A percentile compares a stretch with the other conserved stretches of the same genome.
phyloP scores from a whole-genome alignment of 768 basidiomycete species.

The Trametes maxima region DNA sequence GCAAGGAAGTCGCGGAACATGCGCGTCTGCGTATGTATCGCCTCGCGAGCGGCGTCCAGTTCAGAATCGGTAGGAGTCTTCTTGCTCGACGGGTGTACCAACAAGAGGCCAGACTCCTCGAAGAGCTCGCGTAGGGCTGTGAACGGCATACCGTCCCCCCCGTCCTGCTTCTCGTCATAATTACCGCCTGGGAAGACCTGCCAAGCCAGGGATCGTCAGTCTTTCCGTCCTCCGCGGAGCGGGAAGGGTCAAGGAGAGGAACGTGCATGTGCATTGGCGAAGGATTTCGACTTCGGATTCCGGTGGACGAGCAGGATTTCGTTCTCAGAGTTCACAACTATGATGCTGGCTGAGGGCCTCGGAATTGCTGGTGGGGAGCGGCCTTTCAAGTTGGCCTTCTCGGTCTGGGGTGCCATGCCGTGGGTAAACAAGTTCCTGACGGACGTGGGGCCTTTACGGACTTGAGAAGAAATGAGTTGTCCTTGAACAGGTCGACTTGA shows the following conservation, averaged over 20 bases:
- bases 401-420: not conserved
- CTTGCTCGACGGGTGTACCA: slow-evolving; percentile 46
- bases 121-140: slow-evolving; percentile 80
- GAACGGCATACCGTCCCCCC: slow-evolving; percentile 44
- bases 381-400: not conserved
- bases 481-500: not conserved
- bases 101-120: slow-evolving; percentile 70
- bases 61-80: slow-evolving; percentile 38
- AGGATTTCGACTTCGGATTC: slow-evolving; percentile 63
- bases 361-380: slow-evolving; percentile 34
- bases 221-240: not conserved
- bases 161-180: slow-evolving; percentile 61
- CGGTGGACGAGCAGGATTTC: slow-evolving; percentile 73
- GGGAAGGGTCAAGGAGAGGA: not conserved
- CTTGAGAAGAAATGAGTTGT: not conserved
- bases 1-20: slow-evolving; percentile 57
- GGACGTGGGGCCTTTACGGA: not conserved
- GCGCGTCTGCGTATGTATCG: slow-evolving; percentile 54
- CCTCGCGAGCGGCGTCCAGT: slow-evolving; percentile 56
- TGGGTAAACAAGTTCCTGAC: not conserved
- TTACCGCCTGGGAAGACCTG: slow-evolving; percentile 83
- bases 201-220: slow-evolving; percentile 2
- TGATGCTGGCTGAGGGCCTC: slow-evolving; percentile 66
- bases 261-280: slow-evolving; percentile 68
- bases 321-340: slow-evolving; percentile 65